Base-by-base conservation (phyloP, 2,329 filamentous ascomycete species). In the Alternaria atra region DNA sequence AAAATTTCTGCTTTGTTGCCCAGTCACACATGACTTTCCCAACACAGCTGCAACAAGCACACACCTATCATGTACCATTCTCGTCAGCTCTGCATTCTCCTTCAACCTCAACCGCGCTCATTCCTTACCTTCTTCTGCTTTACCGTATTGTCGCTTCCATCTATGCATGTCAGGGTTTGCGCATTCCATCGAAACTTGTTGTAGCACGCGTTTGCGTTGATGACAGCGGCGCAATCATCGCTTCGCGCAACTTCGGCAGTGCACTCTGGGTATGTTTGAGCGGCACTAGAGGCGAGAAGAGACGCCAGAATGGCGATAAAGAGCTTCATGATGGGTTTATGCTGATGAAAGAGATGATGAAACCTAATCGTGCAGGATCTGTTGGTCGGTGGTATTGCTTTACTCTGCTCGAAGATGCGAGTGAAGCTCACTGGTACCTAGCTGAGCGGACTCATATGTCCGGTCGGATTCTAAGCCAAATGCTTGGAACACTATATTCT, bases 201-300 rank as follows among this genome's bases (percentile, higher is more conserved):
- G 61, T 75, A 74, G 58, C 72, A 76, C 6, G 73, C 73, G 46
- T 74, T 75, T 17, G 73, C 73, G 51, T 75, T 67, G 61, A 75
- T 74, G 43, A 76, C 72, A 34, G 64, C 63, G 5, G 72, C 70
- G 39, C 73, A 76, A 6, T 72, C 72, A 29, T 76, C 72, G 8
- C 67, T 73, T 61, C 60, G 55, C 12, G 63, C 69, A 12, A 74
- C 46, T 30, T 69, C 70, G 29, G 44, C 40, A 4, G 73, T 74
- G 50, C 73, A 75, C 43, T 69, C 70, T 4, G 57, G 66, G 39
- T 61, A 66, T 8, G 57, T 58, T 47, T 70, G 71, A 10, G 58
- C 68, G 8, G 64, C 29, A n/a, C 59, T 59, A 5, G 62, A 13
- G 13, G 67, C 2, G 29, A 61, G 58, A n/a, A 72, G 23, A 73